Conservation (phyloP, 306 rosid genomes). For the Vachellia pachyceras region DNA sequence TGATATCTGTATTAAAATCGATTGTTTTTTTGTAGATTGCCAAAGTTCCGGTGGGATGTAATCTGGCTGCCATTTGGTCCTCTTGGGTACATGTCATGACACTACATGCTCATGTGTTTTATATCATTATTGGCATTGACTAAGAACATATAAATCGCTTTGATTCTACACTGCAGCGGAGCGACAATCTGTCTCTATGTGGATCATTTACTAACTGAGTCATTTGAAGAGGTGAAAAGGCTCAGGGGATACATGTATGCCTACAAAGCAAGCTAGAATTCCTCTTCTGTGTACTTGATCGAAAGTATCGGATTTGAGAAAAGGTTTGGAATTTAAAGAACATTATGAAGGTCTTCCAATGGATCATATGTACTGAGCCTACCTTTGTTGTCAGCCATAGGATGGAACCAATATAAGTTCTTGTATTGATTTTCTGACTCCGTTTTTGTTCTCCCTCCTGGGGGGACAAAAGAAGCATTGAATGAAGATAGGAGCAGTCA, state of each 20-base stretch:
- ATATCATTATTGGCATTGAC: slow-evolving; percentile 22
- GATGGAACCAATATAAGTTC: slow-evolving; percentile 19
- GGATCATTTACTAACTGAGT: slow-evolving; percentile 73
- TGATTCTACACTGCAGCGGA: slow-evolving; percentile 59
- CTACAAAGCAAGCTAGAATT: slow-evolving; percentile 71
- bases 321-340: slow-evolving; percentile 31
- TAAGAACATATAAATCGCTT: slow-evolving; percentile 21
- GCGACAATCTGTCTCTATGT: slow-evolving; percentile 80
- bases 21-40: slow-evolving; percentile 58
- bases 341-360: slow-evolving; percentile 20
- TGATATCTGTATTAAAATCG: background rate
- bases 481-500: slow-evolving; percentile 10
- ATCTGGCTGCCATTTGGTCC: slow-evolving; percentile 95
- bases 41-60: slow-evolving; percentile 86
- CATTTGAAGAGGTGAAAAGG: slow-evolving; percentile 83
- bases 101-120: slow-evolving; percentile 30
- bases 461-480: slow-evolving; percentile 22
- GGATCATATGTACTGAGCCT: slow-evolving; percentile 18
- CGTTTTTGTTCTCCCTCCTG: background rate
- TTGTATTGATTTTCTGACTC: slow-evolving; percentile 11
- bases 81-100: slow-evolving; percentile 60
- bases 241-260: slow-evolving; percentile 82
- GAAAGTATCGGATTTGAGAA: slow-evolving; percentile 21
- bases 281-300: slow-evolving; percentile 20
- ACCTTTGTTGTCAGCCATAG: slow-evolving; percentile 8